phyloP scores from a whole-genome alignment of 306 rosid species.

The Psophocarpus tetragonolobus region DNA sequence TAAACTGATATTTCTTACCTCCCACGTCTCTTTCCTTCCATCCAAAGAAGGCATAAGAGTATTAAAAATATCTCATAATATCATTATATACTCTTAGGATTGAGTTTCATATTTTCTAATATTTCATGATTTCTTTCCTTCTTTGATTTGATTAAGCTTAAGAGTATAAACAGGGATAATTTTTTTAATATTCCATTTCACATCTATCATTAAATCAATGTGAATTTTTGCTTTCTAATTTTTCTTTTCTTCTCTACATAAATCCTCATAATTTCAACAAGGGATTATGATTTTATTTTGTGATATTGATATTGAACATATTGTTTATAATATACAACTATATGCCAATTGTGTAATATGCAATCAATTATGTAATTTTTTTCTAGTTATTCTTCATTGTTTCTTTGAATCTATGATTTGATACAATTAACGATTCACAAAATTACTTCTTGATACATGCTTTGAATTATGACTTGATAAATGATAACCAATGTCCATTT shows the following conservation, averaged over 20 bases:
- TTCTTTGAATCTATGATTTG: not conserved
- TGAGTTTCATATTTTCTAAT: not conserved
- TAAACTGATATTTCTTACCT: no score
- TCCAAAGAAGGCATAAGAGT: no score
- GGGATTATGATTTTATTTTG: not conserved
- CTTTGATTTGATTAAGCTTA: not conserved
- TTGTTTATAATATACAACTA: not conserved
- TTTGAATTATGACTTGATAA: not conserved
- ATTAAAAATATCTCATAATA: not conserved
- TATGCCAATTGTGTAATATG: not conserved
- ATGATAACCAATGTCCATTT: not conserved
- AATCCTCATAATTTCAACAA: not conserved
- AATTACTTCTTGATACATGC: not conserved
- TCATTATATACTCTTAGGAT: not conserved
- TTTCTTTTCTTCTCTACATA: not conserved
- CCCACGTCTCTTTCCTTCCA: no score
- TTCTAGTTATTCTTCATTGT: not conserved
- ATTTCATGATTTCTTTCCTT: not conserved
- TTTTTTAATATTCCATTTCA: not conserved
- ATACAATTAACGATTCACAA: not conserved
- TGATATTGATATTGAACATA: not conserved
- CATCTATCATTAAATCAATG: not conserved
- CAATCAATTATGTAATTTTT: not conserved
- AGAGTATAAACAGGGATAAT: not conserved
- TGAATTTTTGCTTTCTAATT: not conserved